These are phyloP conservation scores for Capsicum rhomboideum DNA, from an alignment of 257 asterid species.

Conservation along the genomic window DNA sequence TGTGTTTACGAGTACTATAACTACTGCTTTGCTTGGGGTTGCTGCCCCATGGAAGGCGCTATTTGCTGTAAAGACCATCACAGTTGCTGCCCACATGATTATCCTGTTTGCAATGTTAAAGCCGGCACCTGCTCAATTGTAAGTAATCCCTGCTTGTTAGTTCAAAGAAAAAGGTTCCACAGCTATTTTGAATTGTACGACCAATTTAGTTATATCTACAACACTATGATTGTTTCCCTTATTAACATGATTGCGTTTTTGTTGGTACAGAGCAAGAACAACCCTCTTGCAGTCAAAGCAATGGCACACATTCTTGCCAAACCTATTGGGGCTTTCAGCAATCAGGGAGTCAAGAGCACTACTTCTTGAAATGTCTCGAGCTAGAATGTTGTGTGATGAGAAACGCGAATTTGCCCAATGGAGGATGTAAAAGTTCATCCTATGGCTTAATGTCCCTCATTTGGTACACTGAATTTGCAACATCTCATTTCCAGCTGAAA, in stretches of 20 bases:
- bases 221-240: neutral
- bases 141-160: constrained; percentile 5
- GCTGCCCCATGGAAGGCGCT: constrained; percentile 78
- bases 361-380: constrained; percentile 9
- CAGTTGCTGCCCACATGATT: constrained; percentile 83
- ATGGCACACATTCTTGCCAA: constrained; percentile 48
- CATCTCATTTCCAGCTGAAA: neutral
- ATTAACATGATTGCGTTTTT: neutral
- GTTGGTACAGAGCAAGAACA: constrained; percentile 47
- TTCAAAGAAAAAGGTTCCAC: neutral
- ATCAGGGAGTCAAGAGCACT: constrained; percentile 25
- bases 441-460: neutral
- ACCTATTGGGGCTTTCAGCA: constrained; percentile 29
- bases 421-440: neutral
- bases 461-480: constrained; percentile 8
- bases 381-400: constrained; percentile 5
- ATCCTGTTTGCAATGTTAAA: constrained; percentile 55
- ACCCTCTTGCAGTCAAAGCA: constrained; percentile 65
- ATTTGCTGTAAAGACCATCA: constrained; percentile 68
- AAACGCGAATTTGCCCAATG: neutral
- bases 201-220: neutral
- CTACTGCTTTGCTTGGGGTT: constrained; percentile 66
- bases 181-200: neutral
- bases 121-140: constrained; percentile 76
- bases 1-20: constrained; percentile 35